Conservation (phyloP, 495 filamentous ascomycete species). For the Schizothecium vesticola region DNA sequence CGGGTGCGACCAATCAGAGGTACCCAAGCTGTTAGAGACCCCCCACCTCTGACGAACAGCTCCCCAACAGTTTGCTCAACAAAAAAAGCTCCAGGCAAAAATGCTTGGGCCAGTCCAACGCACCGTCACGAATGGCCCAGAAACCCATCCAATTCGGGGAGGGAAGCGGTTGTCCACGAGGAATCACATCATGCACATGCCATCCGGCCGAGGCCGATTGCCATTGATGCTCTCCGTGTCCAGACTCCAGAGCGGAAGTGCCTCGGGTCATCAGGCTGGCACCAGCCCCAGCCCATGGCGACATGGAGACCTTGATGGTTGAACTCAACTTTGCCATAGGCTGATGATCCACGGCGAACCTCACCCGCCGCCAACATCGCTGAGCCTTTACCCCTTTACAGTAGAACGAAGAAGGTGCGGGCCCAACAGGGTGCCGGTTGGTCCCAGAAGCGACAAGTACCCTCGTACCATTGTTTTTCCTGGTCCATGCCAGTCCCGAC, state of each 20-base stretch:
- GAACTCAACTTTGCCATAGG: not conserved
- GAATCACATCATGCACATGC: constrained; percentile 24
- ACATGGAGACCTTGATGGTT: not conserved
- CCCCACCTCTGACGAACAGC: constrained; percentile 9
- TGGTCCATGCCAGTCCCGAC: constrained; percentile 3
- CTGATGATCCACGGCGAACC: not conserved
- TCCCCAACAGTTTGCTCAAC: constrained; percentile 37
- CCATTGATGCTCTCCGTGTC: constrained; percentile 1
- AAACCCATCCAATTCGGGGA: not conserved
- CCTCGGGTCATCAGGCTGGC: not conserved
- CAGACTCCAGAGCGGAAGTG: not conserved
- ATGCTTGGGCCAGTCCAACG: constrained; percentile 7
- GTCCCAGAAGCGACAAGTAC: not conserved
- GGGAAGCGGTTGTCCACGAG: constrained; percentile 12
- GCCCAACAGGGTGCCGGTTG: not conserved
- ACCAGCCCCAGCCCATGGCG: not conserved
- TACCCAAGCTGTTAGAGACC: not conserved
- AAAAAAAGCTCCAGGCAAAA: constrained; percentile 25
- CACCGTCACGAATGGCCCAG: not conserved
- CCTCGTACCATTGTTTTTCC: constrained; percentile 9
- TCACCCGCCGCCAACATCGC: not conserved
- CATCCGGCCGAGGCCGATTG: constrained; percentile 20
- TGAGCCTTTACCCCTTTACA: not conserved
- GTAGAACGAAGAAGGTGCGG: not conserved
- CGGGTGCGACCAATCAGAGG: constrained; percentile 10